Percentiles rank a stretch among this genome's conserved stretches.
phyloP scores from a whole-genome alignment of 163 green algal genomes.

The Scenedesmus sp. region DNA sequence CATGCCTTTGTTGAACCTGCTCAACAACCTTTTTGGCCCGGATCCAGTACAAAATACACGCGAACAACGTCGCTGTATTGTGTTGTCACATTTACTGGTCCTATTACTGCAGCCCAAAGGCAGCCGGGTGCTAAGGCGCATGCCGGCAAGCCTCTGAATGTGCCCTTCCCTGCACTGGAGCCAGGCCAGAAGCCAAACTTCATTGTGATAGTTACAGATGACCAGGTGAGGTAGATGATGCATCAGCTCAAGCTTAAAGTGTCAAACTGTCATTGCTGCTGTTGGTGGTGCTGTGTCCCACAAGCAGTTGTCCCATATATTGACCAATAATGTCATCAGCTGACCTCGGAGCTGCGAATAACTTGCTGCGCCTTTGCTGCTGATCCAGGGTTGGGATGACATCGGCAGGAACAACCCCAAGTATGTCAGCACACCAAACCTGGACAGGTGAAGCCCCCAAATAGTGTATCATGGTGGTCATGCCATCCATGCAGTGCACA shows the following conservation, averaged over 20 bases:
- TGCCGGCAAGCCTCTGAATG: background rate
- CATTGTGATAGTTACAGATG: conserved; percentile 12
- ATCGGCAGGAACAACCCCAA: background rate
- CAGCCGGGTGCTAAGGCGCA: background rate
- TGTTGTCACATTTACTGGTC: background rate
- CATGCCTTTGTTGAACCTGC: background rate
- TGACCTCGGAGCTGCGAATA: too few species aligned
- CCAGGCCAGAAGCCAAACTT: conserved; percentile 3
- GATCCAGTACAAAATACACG: background rate
- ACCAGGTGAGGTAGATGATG: background rate
- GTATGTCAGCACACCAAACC: conserved; percentile 23
- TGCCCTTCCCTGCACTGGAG: background rate
- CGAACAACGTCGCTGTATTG: background rate
- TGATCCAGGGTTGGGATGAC: conserved; percentile 19
- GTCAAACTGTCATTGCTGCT: background rate
- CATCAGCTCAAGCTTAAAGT: background rate
- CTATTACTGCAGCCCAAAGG: background rate
- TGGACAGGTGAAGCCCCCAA: background rate
- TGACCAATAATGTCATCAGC: too few species aligned
- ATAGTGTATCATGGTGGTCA: background rate
- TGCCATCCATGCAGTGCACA: background rate
- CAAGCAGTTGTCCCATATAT: background rate
- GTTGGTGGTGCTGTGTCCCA: background rate
- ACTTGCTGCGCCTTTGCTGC: background rate
- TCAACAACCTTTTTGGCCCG: background rate